Percentiles rank a stretch among this genome's conserved stretches.
These are phyloP conservation scores for Echeveria elegans DNA, from an alignment of 164 flowering plant genomes.

Conservation along the genomic window DNA sequence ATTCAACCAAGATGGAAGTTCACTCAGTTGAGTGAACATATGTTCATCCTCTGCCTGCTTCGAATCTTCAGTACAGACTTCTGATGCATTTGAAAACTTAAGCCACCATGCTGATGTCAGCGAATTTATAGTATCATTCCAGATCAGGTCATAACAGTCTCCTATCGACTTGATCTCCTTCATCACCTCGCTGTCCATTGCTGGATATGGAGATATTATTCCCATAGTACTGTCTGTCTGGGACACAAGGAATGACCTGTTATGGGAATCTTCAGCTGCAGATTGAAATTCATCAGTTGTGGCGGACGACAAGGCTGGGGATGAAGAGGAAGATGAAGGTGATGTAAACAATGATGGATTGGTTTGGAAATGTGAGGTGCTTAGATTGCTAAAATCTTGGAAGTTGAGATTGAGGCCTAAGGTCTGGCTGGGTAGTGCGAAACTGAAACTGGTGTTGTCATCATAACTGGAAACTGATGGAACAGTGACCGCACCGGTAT, in stretches of 20 bases:
- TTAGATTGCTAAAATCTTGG: constrained; percentile 60
- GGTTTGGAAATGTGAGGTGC: constrained; percentile 22
- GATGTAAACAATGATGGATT: constrained; percentile 26
- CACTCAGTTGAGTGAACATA: constrained; percentile 55
- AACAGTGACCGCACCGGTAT: not conserved
- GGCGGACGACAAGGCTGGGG: constrained; percentile 33
- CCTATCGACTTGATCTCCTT: constrained; percentile 80
- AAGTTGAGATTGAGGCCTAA: constrained; percentile 80
- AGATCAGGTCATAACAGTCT: constrained; percentile 79
- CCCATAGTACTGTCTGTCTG: constrained; percentile 33
- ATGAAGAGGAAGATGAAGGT: constrained; percentile 36
- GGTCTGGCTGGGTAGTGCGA: constrained; percentile 75
- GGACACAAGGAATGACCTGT: not conserved
- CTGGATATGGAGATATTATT: constrained; percentile 38
- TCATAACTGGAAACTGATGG: constrained; percentile 20
- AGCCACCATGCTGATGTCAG: constrained; percentile 88
- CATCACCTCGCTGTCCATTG: constrained; percentile 74
- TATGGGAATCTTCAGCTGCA: not conserved
- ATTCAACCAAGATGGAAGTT: constrained; percentile 78
- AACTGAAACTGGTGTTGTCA: constrained; percentile 31
- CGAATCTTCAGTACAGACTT: constrained; percentile 23
- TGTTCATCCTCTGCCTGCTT: constrained; percentile 25
- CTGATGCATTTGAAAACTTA: constrained; percentile 55
- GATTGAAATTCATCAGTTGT: constrained; percentile 17
- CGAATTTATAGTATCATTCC: constrained; percentile 69